These are phyloP conservation scores for Annona cherimola DNA, from an alignment of 164 flowering plant species.

Conservation along the genomic window DNA sequence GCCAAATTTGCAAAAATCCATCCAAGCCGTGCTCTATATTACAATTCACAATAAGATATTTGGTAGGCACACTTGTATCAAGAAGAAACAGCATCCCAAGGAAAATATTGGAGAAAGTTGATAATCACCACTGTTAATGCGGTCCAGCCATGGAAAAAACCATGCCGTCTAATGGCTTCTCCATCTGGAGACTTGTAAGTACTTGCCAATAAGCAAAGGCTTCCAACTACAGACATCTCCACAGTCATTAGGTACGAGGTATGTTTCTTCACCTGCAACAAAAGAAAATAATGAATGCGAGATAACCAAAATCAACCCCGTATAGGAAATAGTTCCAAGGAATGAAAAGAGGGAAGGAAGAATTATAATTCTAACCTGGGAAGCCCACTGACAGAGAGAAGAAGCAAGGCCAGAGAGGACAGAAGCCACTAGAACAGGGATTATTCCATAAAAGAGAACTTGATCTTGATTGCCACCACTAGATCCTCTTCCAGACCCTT, in stretches of 20 bases:
- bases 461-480: conserved; percentile 48
- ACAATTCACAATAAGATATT: background rate
- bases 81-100: background rate
- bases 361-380: conserved; percentile 58
- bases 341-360: background rate
- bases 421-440: conserved; percentile 97
- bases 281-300: background rate
- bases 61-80: background rate
- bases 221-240: conserved; percentile 97
- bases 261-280: conserved; percentile 82
- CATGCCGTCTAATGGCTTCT: conserved; percentile 68
- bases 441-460: conserved; percentile 70
- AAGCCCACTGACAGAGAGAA: conserved; percentile 96
- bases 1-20: background rate
- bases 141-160: conserved; percentile 96
- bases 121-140: conserved; percentile 65
- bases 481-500: conserved; percentile 78
- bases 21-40: background rate
- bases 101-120: background rate
- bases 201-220: conserved; percentile 79
- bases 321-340: background rate
- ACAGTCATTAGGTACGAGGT: conserved; percentile 92
- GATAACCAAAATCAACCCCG: background rate
- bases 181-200: conserved; percentile 91
- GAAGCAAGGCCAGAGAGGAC: conserved; percentile 97